Evolutionary conservation across 768 basidiomycete genomes (phyloP).

Genomic region (Paxillus ammoniavirescens): DNA sequence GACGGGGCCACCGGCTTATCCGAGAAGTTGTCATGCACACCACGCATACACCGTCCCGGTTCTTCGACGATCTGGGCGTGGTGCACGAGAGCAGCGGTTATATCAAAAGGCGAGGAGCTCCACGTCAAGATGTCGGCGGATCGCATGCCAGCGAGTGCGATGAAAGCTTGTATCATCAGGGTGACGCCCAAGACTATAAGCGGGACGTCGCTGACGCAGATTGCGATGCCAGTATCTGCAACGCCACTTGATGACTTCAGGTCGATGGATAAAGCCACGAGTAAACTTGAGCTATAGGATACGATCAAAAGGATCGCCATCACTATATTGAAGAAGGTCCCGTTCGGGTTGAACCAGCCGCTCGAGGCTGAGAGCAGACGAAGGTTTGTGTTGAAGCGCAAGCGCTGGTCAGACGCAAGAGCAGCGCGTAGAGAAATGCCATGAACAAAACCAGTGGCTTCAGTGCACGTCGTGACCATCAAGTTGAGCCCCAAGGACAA

Average conservation of each 20-base stretch:
- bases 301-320: constrained; percentile 30
- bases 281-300: constrained; percentile 28
- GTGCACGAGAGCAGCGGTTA: constrained; percentile 29
- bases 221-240: neutral
- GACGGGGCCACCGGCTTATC: constrained; percentile 15
- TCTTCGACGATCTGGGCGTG: constrained; percentile 20
- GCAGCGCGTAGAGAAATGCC: constrained; percentile 26
- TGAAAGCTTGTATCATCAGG: constrained; percentile 21
- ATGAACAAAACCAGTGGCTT: constrained; percentile 29
- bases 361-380: constrained; percentile 24
- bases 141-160: constrained; percentile 23
- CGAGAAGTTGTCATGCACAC: constrained; percentile 9
- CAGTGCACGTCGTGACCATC: constrained; percentile 27
- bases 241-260: constrained; percentile 15
- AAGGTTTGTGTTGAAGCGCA: constrained; percentile 30
- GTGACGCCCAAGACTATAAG: constrained; percentile 26
- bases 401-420: constrained; percentile 22
- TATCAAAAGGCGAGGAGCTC: constrained; percentile 32
- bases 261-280: constrained; percentile 19
- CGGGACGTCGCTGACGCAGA: constrained; percentile 26
- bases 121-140: constrained; percentile 27
- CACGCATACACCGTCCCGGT: constrained; percentile 26
- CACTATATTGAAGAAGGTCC: constrained; percentile 16
- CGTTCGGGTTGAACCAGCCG: constrained; percentile 22
- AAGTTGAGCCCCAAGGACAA: constrained; percentile 26